These are phyloP conservation scores for Rhodofomes roseus DNA, from an alignment of 1,284 basidiomycete species.

Conservation along the genomic window DNA sequence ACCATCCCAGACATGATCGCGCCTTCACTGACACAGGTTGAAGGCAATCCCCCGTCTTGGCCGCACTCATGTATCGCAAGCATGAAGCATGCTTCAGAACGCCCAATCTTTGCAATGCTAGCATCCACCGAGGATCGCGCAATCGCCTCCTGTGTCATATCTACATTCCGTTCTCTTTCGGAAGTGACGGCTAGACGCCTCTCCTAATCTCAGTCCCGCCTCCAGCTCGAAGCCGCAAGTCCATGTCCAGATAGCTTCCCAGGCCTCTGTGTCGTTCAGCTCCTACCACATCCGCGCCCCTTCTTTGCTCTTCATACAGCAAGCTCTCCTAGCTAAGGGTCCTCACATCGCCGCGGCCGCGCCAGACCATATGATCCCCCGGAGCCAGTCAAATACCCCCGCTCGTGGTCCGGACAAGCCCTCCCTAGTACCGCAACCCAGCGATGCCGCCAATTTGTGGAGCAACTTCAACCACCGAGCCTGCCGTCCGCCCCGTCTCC, in stretches of 20 bases:
- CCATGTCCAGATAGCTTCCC: not conserved
- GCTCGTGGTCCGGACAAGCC: constrained; percentile 1
- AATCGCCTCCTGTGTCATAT: constrained; percentile 1
- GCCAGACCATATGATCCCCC: not conserved
- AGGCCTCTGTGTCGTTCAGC: not conserved
- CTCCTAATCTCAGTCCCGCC: not conserved
- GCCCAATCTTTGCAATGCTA: not conserved
- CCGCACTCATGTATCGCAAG: not conserved
- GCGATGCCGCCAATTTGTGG: not conserved
- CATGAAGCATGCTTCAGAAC: not conserved
- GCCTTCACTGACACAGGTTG: not conserved
- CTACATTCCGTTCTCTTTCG: not conserved
- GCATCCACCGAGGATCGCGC: not conserved
- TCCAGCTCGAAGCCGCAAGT: not conserved
- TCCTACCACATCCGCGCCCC: not conserved
- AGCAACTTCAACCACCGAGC: not conserved
- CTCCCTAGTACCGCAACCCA: not conserved
- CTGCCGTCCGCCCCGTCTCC: not conserved
- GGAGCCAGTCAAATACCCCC: not conserved
- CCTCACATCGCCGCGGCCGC: not conserved
- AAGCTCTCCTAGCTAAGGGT: not conserved
- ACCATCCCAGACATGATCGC: not conserved
- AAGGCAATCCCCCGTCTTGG: not conserved
- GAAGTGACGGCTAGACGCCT: constrained; percentile 1
- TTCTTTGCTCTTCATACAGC: not conserved